Evolutionary conservation across 1,284 basidiomycete genomes (phyloP).

Genomic region (Lignosus rhinocerotis): DNA sequence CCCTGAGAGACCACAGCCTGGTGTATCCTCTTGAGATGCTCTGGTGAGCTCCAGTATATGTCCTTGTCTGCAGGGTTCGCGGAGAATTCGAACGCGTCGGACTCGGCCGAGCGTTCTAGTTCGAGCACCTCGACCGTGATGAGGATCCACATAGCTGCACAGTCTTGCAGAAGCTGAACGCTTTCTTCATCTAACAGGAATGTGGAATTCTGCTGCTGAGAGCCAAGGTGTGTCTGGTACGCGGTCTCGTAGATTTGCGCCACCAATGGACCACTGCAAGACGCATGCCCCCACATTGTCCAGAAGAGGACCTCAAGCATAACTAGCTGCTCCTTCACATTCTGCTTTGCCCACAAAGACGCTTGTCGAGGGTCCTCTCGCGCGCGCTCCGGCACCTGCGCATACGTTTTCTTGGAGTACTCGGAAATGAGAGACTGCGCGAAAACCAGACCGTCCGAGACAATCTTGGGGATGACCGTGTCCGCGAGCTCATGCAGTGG

Average conservation of each 20-base stretch:
- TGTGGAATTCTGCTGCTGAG: slow-evolving; percentile 63
- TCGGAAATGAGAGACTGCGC: slow-evolving; percentile 56
- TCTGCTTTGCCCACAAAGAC: slow-evolving; percentile 78
- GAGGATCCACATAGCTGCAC: slow-evolving; percentile 73
- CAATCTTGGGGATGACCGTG: slow-evolving; percentile 56
- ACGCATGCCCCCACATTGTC: slow-evolving; percentile 78
- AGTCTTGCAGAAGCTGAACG: slow-evolving; percentile 62
- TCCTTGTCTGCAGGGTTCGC: slow-evolving; percentile 45
- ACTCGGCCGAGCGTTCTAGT: slow-evolving; percentile 71
- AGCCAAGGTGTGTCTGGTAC: slow-evolving; percentile 68
- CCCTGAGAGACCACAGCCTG: slow-evolving; percentile 58
- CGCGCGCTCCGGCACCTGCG: slow-evolving; percentile 52
- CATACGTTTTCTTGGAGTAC: slow-evolving; percentile 56
- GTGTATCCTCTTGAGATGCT: slow-evolving; percentile 60
- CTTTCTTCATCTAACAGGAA: slow-evolving; percentile 78
- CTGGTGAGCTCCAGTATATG: slow-evolving; percentile 60
- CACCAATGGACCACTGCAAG: slow-evolving; percentile 64
- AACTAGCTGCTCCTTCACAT: slow-evolving; percentile 75
- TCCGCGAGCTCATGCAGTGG: slow-evolving; percentile 55
- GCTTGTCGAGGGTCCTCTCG: slow-evolving; percentile 60
- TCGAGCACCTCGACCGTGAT: slow-evolving; percentile 81
- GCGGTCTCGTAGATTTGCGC: slow-evolving; percentile 63
- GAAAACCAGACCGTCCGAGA: slow-evolving; percentile 62
- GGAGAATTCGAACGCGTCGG: slow-evolving; percentile 52
- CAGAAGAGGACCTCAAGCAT: slow-evolving; percentile 85